Conservation (phyloP, 148 eudicot species). For the Chenopodium formosanum region DNA sequence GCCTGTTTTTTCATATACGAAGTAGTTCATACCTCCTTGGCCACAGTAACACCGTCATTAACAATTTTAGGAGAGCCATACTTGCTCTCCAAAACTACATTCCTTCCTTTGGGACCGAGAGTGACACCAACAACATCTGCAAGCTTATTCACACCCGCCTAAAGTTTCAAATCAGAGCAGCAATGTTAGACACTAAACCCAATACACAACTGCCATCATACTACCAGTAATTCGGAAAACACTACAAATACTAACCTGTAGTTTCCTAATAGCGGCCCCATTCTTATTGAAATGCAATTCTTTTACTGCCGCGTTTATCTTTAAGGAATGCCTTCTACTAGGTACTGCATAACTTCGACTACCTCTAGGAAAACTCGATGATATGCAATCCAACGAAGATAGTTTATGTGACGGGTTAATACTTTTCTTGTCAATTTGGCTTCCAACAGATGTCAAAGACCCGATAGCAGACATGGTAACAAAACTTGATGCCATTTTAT, state of each 20-base stretch:
- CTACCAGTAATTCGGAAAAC: neutral
- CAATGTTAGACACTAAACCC: neutral
- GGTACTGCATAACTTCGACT: slow-evolving; percentile 19
- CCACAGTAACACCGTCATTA: slow-evolving; percentile 64
- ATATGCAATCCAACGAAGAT: slow-evolving; percentile 40
- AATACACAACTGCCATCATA: neutral
- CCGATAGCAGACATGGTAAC: slow-evolving; percentile 48
- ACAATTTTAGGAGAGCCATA: slow-evolving; percentile 58
- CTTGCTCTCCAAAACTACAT: slow-evolving; percentile 63
- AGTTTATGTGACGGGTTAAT: slow-evolving; percentile 26
- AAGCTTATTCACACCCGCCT: slow-evolving; percentile 65
- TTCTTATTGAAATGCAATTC: slow-evolving; percentile 48
- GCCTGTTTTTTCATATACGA: neutral
- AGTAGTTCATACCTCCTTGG: slow-evolving; percentile 44
- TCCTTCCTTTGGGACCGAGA: slow-evolving; percentile 67
- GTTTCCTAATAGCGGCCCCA: slow-evolving; percentile 52
- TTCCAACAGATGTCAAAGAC: slow-evolving; percentile 39
- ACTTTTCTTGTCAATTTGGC: slow-evolving; percentile 37
- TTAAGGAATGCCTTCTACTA: slow-evolving; percentile 33
- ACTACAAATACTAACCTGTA: slow-evolving; percentile 34
- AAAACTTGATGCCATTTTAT: slow-evolving; percentile 51
- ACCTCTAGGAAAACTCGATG: slow-evolving; percentile 31
- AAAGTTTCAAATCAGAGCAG: slow-evolving; percentile 5
- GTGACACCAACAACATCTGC: slow-evolving; percentile 72
- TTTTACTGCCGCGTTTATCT: slow-evolving; percentile 39